Evolutionary conservation across 2,329 filamentous ascomycete species (phyloP).

Genomic region (Chaetomiaceae sp.): DNA sequence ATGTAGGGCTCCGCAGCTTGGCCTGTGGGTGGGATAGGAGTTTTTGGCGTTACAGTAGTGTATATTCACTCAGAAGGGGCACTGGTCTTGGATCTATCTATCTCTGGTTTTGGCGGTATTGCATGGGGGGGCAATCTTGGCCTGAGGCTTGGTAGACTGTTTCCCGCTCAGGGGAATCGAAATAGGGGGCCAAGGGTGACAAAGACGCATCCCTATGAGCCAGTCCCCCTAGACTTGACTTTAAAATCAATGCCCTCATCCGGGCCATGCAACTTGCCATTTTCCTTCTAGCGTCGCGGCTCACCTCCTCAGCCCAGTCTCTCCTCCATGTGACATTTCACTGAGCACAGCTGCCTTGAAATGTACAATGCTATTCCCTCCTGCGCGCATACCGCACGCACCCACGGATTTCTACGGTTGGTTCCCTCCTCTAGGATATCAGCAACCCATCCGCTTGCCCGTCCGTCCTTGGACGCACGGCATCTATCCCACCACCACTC

Average conservation of each 20-base stretch:
- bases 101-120: neutral
- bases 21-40: neutral
- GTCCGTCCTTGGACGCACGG: no score
- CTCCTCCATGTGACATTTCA: no score
- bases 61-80: no score
- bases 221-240: no score
- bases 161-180: neutral
- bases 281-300: no score
- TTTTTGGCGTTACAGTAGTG: neutral
- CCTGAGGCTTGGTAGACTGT: neutral
- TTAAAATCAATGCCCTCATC: no score
- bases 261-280: no score
- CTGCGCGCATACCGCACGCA: neutral
- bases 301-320: no score
- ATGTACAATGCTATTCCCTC: slow-evolving; percentile 12
- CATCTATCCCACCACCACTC: no score
- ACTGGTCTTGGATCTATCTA: neutral
- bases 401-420: neutral
- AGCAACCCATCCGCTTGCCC: neutral
- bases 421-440: neutral
- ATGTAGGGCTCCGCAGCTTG: slow-evolving; percentile 31
- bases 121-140: neutral
- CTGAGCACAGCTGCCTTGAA: neutral
- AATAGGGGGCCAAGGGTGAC: neutral
- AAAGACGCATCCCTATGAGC: no score